Evolutionary conservation across 768 basidiomycete species (phyloP).

Genomic region (Pluteus cervinus): DNA sequence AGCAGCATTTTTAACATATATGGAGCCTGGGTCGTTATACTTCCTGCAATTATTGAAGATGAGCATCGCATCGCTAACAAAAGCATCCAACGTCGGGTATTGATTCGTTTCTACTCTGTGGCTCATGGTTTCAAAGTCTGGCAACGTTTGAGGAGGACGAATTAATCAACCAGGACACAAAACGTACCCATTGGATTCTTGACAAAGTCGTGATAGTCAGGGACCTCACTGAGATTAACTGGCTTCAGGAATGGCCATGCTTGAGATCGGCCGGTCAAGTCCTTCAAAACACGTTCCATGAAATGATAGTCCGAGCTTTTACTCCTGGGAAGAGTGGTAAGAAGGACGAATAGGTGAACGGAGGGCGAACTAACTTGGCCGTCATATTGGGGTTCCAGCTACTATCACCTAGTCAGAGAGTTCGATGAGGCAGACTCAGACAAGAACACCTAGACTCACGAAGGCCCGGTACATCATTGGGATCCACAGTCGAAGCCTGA

Average conservation of each 20-base stretch:
- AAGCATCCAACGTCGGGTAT: slow-evolving; percentile 68
- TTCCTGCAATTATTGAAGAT: slow-evolving; percentile 85
- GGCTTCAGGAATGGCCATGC: slow-evolving; percentile 88
- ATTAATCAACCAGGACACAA: slow-evolving; percentile 1
- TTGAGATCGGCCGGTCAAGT: slow-evolving; percentile 69
- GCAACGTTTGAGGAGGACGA: not conserved
- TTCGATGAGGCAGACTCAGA: slow-evolving; percentile 2
- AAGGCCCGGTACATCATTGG: slow-evolving; percentile 82
- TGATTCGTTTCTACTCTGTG: slow-evolving; percentile 86
- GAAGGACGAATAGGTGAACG: not conserved
- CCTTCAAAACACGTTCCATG: slow-evolving; percentile 75
- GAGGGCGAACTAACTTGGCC: slow-evolving; percentile 44
- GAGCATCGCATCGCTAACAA: slow-evolving; percentile 74
- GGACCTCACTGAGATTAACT: slow-evolving; percentile 72
- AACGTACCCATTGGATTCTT: slow-evolving; percentile 86
- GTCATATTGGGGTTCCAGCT: slow-evolving; percentile 89
- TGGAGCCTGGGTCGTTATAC: slow-evolving; percentile 79
- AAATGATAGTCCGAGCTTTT: slow-evolving; percentile 52
- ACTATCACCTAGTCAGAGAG: slow-evolving; percentile 59
- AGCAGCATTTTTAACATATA: slow-evolving; percentile 81
- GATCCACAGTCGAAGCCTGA: slow-evolving; percentile 51
- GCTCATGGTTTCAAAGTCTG: slow-evolving; percentile 86
- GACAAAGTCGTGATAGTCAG: slow-evolving; percentile 88
- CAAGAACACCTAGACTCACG: slow-evolving; percentile 39
- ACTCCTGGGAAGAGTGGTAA: slow-evolving; percentile 23